phyloP scores from a whole-genome alignment of 2,329 filamentous ascomycete species.

The Fusarium sp. region DNA sequence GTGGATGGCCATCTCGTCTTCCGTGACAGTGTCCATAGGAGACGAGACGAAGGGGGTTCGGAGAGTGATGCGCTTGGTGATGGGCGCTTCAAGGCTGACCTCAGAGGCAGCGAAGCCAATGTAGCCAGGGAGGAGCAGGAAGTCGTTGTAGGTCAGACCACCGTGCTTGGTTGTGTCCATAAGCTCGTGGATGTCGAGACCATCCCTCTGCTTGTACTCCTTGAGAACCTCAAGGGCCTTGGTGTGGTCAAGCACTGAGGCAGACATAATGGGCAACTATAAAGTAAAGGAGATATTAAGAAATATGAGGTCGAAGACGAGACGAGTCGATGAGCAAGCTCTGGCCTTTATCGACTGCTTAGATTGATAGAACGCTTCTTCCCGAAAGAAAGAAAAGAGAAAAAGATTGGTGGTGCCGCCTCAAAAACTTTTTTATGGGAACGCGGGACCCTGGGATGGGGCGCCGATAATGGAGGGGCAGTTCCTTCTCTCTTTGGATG shows the following conservation, averaged over 20 bases:
- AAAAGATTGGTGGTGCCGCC: slow-evolving; percentile 49
- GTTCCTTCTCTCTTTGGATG: slow-evolving; percentile 8
- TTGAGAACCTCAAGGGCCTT: slow-evolving; percentile 83
- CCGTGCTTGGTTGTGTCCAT: slow-evolving; percentile 92
- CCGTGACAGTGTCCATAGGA: slow-evolving; percentile 99
- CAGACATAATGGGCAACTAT: slow-evolving; percentile 69
- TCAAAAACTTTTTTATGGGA: slow-evolving; percentile 56
- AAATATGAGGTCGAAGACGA: slow-evolving; percentile 58
- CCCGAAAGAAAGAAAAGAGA: slow-evolving; percentile 62
- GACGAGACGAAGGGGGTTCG: slow-evolving; percentile 98
- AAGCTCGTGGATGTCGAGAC: slow-evolving; percentile 85
- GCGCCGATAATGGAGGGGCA: slow-evolving; percentile 31
- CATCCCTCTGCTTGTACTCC: slow-evolving; percentile 84
- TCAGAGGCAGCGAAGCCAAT: slow-evolving; percentile 96
- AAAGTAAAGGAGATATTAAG: slow-evolving; percentile 26
- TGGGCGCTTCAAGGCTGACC: slow-evolving; percentile 86
- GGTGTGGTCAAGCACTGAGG: slow-evolving; percentile 75
- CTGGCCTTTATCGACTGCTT: slow-evolving; percentile 49
- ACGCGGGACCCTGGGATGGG: slow-evolving; percentile 36
- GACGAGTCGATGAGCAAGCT: slow-evolving; percentile 48
- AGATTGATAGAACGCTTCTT: slow-evolving; percentile 62
- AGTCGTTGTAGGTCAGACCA: slow-evolving; percentile 98
- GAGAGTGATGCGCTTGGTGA: slow-evolving; percentile 94
- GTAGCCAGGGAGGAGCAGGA: slow-evolving; percentile 94
- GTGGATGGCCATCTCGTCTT: slow-evolving; percentile 99